Percentiles rank a stretch among this genome's conserved stretches.
phyloP scores from a whole-genome alignment of 176 grass and related monocot species.

The Paspalum notatum region DNA sequence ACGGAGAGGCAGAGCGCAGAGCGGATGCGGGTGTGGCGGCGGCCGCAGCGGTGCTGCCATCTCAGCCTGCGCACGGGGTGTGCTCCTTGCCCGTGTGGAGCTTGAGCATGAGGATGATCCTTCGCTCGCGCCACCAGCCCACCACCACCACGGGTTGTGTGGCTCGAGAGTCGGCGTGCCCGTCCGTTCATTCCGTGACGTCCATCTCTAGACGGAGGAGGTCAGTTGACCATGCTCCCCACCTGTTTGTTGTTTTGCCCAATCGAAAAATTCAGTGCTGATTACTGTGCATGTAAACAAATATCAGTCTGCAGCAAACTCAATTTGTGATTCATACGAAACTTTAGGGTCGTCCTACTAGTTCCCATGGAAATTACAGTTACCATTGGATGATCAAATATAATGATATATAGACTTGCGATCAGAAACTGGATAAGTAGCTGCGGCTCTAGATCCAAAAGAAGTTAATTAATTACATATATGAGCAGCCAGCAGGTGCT shows the following conservation, averaged over 20 bases:
- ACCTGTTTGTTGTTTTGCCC: constrained; percentile 1
- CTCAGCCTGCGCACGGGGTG: background rate
- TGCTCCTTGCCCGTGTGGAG: no score
- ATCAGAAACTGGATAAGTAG: background rate
- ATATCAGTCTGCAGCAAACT: background rate
- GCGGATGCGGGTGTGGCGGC: background rate
- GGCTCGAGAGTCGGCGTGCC: background rate
- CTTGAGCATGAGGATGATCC: background rate
- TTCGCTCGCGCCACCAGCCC: background rate
- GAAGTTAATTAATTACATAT: background rate
- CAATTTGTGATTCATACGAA: background rate
- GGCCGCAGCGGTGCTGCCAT: background rate
- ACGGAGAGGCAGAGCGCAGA: no score
- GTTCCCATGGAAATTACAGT: no score
- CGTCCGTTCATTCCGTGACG: no score
- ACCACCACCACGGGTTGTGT: background rate
- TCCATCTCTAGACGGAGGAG: background rate
- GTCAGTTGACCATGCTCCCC: background rate
- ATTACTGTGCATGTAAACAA: background rate
- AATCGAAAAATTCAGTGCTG: background rate
- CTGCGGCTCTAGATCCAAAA: background rate
- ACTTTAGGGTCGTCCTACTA: background rate
- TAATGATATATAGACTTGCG: background rate
- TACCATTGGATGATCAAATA: background rate
- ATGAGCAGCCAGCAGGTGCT: background rate